Percentiles rank a stretch among this genome's conserved stretches.
phyloP scores from a whole-genome alignment of 2,329 filamentous ascomycete species.

The Nemania sp. region DNA sequence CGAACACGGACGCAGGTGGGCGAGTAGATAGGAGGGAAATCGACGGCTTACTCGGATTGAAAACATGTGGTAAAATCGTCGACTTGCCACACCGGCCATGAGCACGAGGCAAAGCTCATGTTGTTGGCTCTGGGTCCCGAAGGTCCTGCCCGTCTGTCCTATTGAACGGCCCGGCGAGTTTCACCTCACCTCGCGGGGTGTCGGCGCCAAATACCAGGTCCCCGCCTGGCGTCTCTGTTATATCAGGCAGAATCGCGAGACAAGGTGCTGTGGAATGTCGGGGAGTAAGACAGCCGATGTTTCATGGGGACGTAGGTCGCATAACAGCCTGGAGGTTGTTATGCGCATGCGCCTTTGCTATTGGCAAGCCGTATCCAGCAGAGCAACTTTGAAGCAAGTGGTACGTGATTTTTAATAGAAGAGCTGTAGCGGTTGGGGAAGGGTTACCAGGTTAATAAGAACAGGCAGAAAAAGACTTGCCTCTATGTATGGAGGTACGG shows the following conservation, averaged over 20 bases:
- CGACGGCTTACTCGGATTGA: conserved; percentile 64
- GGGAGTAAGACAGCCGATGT: conserved; percentile 8
- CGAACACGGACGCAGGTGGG: background rate
- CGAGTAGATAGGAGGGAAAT: background rate
- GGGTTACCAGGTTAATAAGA: no score
- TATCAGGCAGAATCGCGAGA: conserved; percentile 8
- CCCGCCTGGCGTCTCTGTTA: conserved; percentile 16
- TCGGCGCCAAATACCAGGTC: conserved; percentile 19
- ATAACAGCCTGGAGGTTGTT: background rate
- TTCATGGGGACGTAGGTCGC: background rate
- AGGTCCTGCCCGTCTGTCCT: background rate
- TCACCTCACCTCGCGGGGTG: conserved; percentile 19
- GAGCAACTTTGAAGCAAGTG: no score
- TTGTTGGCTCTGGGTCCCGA: conserved; percentile 29
- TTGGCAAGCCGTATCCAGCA: background rate
- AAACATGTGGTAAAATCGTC: conserved; percentile 70
- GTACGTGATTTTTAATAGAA: no score
- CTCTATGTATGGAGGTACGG: no score
- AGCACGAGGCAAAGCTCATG: conserved; percentile 56
- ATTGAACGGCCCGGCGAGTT: conserved; percentile 11
- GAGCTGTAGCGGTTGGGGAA: no score
- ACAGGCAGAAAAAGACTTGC: no score
- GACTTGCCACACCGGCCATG: conserved; percentile 63
- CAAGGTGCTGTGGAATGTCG: background rate
- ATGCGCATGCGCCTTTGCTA: conserved; percentile 1